These are phyloP conservation scores for Xylaria cubensis DNA, from an alignment of 495 filamentous ascomycete genomes.

Conservation along the genomic window DNA sequence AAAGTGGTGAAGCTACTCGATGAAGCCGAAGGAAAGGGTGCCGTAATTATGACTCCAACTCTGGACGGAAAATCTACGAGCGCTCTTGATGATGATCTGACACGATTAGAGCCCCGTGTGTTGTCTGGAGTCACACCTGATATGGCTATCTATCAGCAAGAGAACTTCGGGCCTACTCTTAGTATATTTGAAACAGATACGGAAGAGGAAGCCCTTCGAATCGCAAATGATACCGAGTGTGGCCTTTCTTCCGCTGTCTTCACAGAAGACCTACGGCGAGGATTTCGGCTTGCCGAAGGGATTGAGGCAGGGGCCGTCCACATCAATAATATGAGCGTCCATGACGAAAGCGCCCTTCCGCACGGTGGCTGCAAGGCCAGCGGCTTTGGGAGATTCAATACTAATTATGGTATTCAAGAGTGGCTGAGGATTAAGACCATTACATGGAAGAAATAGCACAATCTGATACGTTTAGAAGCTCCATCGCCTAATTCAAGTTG, in stretches of 20 bases:
- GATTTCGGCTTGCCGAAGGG: neutral
- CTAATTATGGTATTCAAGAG: neutral
- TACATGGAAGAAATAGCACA: neutral
- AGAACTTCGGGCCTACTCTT: neutral
- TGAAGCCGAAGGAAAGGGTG: neutral
- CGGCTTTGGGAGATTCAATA: slow-evolving; percentile 1
- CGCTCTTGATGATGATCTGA: neutral
- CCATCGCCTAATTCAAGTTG: no score
- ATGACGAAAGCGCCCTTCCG: neutral
- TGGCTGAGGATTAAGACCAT: neutral
- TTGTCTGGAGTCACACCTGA: neutral
- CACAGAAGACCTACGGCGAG: neutral
- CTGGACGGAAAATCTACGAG: neutral
- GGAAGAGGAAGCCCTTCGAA: neutral
- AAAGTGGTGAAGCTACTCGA: neutral
- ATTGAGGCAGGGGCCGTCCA: neutral
- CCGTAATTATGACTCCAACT: neutral
- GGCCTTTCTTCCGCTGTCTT: slow-evolving; percentile 6
- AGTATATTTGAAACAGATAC: neutral
- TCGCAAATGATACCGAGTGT: neutral
- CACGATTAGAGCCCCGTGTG: neutral
- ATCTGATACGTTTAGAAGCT: neutral
- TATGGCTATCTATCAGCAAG: neutral
- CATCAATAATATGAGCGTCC: neutral
- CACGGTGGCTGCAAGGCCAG: neutral